Conservation (phyloP, 2,329 filamentous ascomycete genomes). For the Verticillium isaacii region DNA sequence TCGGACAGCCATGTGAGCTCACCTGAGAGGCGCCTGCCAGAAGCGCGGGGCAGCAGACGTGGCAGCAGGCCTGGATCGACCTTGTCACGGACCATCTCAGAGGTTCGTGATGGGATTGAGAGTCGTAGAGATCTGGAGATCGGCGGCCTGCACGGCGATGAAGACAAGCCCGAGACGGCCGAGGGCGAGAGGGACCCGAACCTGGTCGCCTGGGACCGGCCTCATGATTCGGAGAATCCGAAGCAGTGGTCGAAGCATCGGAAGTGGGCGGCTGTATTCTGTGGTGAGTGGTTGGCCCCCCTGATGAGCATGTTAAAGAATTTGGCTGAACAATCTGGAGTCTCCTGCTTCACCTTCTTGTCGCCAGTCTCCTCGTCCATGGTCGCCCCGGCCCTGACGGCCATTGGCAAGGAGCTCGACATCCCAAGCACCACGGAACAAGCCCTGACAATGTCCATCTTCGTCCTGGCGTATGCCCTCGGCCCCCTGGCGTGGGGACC, state of each 20-base stretch:
- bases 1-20: conserved; percentile 2
- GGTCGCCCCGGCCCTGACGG: conserved; percentile 44
- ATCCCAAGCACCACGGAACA: conserved; percentile 39
- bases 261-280: conserved; percentile 53
- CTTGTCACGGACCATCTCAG: conserved; percentile 16
- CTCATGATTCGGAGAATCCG: conserved; percentile 45
- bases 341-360: conserved; percentile 55
- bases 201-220: conserved; percentile 45
- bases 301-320: neutral
- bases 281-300: conserved; percentile 14
- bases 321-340: conserved; percentile 5
- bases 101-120: conserved; percentile 32
- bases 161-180: conserved; percentile 13
- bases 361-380: conserved; percentile 56
- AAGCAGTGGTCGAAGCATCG: conserved; percentile 50
- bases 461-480: conserved; percentile 48
- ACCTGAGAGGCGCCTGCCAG: neutral
- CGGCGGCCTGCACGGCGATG: conserved; percentile 16
- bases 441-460: conserved; percentile 42
- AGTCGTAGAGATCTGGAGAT: conserved; percentile 27
- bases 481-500: conserved; percentile 45
- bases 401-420: conserved; percentile 48
- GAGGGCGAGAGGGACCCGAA: conserved; percentile 27
- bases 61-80: neutral
- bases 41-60: neutral